Percentiles rank a stretch among this genome's conserved stretches.
These are phyloP conservation scores for Viridothelium virens DNA, from an alignment of 495 filamentous ascomycete genomes.

Conservation along the genomic window DNA sequence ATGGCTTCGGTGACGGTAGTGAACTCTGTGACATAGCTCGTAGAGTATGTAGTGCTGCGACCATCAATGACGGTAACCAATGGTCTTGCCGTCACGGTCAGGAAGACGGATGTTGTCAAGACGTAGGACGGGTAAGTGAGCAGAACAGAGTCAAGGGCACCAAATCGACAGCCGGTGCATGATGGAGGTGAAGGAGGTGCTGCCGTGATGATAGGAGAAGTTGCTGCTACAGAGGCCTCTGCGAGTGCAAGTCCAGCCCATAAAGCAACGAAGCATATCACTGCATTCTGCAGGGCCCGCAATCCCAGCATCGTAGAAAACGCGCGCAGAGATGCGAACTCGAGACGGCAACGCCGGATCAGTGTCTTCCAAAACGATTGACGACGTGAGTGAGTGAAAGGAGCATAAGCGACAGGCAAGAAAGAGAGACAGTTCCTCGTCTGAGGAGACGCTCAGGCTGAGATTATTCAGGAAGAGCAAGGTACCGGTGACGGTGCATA, in stretches of 20 bases:
- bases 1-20: neutral
- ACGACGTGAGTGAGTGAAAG: neutral
- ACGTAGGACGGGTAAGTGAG: neutral
- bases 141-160: neutral
- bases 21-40: neutral
- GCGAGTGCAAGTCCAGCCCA: neutral
- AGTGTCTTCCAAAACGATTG: neutral
- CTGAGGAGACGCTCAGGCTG: neutral
- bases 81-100: neutral
- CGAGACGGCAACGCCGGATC: neutral
- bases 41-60: constrained; percentile 1
- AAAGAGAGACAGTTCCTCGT: neutral
- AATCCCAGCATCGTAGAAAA: neutral
- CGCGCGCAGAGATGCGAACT: neutral
- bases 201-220: no score
- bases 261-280: neutral
- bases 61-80: constrained; percentile 8
- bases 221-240: neutral
- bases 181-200: neutral
- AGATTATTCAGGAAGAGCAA: neutral
- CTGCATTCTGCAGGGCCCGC: neutral
- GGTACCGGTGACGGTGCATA: neutral
- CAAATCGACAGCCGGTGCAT: constrained; percentile 3
- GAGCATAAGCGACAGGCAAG: neutral
- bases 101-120: neutral